phyloP scores from a whole-genome alignment of 2,329 filamentous ascomycete species.

The Colletotrichum orchidophilum region DNA sequence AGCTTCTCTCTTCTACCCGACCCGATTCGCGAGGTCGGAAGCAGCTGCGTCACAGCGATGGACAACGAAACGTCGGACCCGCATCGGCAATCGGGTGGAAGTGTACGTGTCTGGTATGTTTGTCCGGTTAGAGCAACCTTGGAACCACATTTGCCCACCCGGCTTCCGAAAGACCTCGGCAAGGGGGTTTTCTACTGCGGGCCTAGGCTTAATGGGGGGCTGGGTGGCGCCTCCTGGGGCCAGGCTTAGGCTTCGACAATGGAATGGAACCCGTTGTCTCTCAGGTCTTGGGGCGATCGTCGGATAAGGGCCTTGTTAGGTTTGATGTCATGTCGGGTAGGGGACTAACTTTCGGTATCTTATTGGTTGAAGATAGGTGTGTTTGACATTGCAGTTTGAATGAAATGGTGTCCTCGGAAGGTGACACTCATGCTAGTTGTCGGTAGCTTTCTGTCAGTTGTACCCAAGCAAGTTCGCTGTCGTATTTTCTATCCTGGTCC shows the following conservation, averaged over 20 bases:
- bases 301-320: slow-evolving; percentile 13
- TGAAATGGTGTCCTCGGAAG: not conserved
- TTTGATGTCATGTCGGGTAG: slow-evolving; percentile 18
- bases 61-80: slow-evolving; percentile 23
- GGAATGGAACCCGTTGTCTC: not conserved
- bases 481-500: not conserved
- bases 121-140: not conserved
- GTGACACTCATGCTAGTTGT: not conserved
- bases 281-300: not conserved
- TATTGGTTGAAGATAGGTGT: not conserved
- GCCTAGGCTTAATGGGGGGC: not conserved
- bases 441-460: not conserved
- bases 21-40: slow-evolving; percentile 1
- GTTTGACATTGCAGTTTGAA: not conserved
- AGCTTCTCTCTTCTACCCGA: not conserved
- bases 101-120: not conserved
- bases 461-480: not conserved
- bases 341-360: not conserved
- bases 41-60: slow-evolving; percentile 5
- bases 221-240: not conserved
- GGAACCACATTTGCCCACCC: not conserved
- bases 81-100: slow-evolving; percentile 15
- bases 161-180: slow-evolving; percentile 17
- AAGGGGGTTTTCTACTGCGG: not conserved
- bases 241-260: not conserved